Evolutionary conservation across 805 yeast genomes (phyloP).

Genomic region (Debaryomyces prosopidis): DNA sequence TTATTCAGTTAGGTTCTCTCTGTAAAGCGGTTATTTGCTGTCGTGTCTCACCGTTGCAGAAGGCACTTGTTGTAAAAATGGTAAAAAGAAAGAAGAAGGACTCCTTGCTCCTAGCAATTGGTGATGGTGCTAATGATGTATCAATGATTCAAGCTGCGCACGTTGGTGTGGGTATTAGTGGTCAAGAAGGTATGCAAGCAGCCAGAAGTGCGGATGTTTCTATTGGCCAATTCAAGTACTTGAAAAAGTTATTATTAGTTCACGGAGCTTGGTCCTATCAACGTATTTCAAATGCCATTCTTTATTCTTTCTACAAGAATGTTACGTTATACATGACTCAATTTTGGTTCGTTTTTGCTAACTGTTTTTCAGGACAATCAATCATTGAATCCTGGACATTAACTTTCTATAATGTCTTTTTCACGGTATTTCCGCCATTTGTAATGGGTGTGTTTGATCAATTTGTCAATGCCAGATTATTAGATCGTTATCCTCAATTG

Average conservation of each 20-base stretch:
- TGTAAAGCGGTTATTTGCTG: slow-evolving; percentile 98
- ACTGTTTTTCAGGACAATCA: slow-evolving; percentile 93
- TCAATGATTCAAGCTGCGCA: slow-evolving; percentile 99
- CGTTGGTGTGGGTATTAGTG: slow-evolving; percentile 98
- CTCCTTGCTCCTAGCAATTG: slow-evolving; percentile 82
- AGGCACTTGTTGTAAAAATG: slow-evolving; percentile 92
- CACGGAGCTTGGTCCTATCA: slow-evolving; percentile 99
- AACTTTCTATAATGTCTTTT: slow-evolving; percentile 91
- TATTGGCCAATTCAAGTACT: slow-evolving; percentile 89
- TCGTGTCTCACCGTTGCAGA: slow-evolving; percentile 96
- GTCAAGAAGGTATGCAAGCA: slow-evolving; percentile 99
- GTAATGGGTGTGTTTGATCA: slow-evolving; percentile 97
- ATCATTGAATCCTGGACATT: slow-evolving; percentile 97
- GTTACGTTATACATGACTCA: slow-evolving; percentile 96
- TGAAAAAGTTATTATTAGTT: slow-evolving; percentile 79
- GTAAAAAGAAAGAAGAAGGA: slow-evolving; percentile 78
- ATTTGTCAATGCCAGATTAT: slow-evolving; percentile 84
- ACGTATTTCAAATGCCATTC: slow-evolving; percentile 86
- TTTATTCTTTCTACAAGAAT: slow-evolving; percentile 94
- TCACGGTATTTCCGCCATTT: slow-evolving; percentile 94
- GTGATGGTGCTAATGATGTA: slow-evolving; percentile 99
- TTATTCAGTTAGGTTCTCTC: slow-evolving; percentile 75
- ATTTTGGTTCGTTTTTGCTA: slow-evolving; percentile 94
- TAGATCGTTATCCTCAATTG: slow-evolving; percentile 89
- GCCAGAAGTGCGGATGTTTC: slow-evolving; percentile 98